Conservation (phyloP, 2,329 filamentous ascomycete species). For the Golovinomyces cichoracearum region DNA sequence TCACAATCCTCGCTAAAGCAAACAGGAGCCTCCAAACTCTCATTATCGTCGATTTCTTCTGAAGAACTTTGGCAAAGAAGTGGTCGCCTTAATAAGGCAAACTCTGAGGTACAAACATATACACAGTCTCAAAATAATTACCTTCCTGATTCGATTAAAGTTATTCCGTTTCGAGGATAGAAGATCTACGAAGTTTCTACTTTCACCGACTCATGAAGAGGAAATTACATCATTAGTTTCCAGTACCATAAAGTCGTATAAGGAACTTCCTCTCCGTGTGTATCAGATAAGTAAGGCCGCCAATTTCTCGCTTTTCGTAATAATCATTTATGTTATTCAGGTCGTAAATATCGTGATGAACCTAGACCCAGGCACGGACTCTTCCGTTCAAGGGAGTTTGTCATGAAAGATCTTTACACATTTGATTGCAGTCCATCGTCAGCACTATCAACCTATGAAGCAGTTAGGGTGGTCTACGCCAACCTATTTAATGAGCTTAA, state of each 20-base stretch:
- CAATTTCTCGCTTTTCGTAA: background rate
- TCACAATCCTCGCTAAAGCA: background rate
- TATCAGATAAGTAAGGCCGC: slow-evolving; percentile 55
- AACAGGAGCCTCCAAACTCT: slow-evolving; percentile 50
- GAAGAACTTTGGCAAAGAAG: slow-evolving; percentile 62
- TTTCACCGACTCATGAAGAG: slow-evolving; percentile 88
- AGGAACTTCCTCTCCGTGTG: slow-evolving; percentile 57
- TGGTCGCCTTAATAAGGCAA: slow-evolving; percentile 47
- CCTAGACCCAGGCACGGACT: slow-evolving; percentile 67
- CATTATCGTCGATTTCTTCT: slow-evolving; percentile 63
- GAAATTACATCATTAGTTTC: slow-evolving; percentile 71
- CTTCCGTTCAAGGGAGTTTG: slow-evolving; percentile 66
- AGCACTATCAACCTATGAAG: slow-evolving; percentile 58
- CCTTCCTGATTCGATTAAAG: slow-evolving; percentile 18
- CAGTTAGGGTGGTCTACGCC: slow-evolving; percentile 48
- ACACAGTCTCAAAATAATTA: background rate
- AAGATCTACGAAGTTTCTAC: slow-evolving; percentile 44
- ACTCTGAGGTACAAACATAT: slow-evolving; percentile 35
- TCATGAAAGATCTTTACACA: slow-evolving; percentile 97
- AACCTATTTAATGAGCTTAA: slow-evolving; percentile 60
- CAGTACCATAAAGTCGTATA: slow-evolving; percentile 51
- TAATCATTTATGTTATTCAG: slow-evolving; percentile 18
- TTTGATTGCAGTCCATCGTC: slow-evolving; percentile 46
- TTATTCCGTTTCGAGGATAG: slow-evolving; percentile 61
- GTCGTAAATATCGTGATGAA: slow-evolving; percentile 87